phyloP scores from a whole-genome alignment of 768 basidiomycete species.

The Ramaria sp. region DNA sequence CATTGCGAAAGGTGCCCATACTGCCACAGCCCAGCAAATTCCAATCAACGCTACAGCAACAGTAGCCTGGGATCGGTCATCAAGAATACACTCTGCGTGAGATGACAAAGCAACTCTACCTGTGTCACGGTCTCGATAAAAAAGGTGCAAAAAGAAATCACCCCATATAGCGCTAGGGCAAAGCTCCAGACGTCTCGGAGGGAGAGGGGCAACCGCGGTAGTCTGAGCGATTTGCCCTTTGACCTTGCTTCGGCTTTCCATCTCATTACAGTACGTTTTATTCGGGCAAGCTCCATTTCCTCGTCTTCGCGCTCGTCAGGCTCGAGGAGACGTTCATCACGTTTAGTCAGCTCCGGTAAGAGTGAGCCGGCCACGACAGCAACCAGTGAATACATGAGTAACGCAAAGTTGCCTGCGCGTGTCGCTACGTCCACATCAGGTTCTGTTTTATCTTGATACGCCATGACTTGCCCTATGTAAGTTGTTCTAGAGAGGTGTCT shows the following conservation, averaged over 20 bases:
- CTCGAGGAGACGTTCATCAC: conserved; percentile 71
- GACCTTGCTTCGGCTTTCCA: conserved; percentile 82
- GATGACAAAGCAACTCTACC: conserved; percentile 25
- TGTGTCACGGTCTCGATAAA: conserved; percentile 73
- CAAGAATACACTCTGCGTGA: neutral
- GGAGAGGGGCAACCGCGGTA: conserved; percentile 86
- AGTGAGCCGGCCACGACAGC: conserved; percentile 75
- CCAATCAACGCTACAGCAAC: conserved; percentile 76
- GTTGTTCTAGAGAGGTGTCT: conserved; percentile 51
- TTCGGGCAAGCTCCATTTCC: conserved; percentile 60
- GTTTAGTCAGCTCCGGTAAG: conserved; percentile 70
- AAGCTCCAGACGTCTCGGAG: conserved; percentile 91
- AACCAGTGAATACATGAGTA: conserved; percentile 86
- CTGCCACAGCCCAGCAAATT: conserved; percentile 95
- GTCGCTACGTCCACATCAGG: conserved; percentile 81
- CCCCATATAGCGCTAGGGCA: conserved; percentile 68
- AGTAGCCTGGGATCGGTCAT: conserved; percentile 44
- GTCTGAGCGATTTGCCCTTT: conserved; percentile 58
- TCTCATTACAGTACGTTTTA: conserved; percentile 58
- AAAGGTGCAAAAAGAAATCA: conserved; percentile 45
- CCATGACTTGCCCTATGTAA: conserved; percentile 92
- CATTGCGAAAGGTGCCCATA: conserved; percentile 95
- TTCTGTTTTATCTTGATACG: conserved; percentile 57
- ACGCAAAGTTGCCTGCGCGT: conserved; percentile 75
- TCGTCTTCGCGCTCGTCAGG: conserved; percentile 56